Base-by-base conservation (phyloP, 1,284 basidiomycete species). In the Cryptococcus neoformans region DNA sequence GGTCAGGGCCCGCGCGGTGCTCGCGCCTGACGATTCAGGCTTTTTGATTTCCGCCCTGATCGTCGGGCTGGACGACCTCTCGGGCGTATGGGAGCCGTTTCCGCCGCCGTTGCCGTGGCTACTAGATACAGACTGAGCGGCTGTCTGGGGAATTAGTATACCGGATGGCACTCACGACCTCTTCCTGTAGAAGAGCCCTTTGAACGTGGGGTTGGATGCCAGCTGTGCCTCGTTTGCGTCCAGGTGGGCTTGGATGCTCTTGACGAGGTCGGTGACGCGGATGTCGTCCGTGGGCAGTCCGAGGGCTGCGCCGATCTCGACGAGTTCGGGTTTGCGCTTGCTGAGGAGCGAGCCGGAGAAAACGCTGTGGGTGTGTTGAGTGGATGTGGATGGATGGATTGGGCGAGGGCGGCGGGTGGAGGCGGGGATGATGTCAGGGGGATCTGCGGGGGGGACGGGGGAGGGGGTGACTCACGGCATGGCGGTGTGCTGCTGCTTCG, bases 241-340 rank as follows among this genome's bases (percentile, higher is more conserved):
- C 21, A 77, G 67, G 39, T 65, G 56, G n/a, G 47, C 40, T 53
- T 75, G 68, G 49, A 77, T 74, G 39, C 35, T 55, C 55, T 70
- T 66, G 41, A 66, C 60, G 36, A 74, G 51, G 9, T 70, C 69
- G 12, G 57, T 49, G 17, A 63, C 55, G 44, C 58, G 62, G 1
- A 55, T 59, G 12, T 65, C 64, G 17, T 59, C 48, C 14, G 66
- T 63, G 8, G 55, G 40, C 21, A 74, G 44, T n/a, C 64, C 65
- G 8, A 76, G 60, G 1, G 70, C 69, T 37, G 63, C 46, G 21
- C 70, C 72, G 48, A 76, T 73, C 58, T 76, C 74, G 36, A 69
- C 62, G 38, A 75, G 63, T 6, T 76, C 74, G 34, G 62, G 60
- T 58, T 73, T 73, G 44, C 68, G 65, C 59, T 75, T 75, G n/a